phyloP scores from a whole-genome alignment of 1,284 basidiomycete genomes.

The Ustilago crameri region DNA sequence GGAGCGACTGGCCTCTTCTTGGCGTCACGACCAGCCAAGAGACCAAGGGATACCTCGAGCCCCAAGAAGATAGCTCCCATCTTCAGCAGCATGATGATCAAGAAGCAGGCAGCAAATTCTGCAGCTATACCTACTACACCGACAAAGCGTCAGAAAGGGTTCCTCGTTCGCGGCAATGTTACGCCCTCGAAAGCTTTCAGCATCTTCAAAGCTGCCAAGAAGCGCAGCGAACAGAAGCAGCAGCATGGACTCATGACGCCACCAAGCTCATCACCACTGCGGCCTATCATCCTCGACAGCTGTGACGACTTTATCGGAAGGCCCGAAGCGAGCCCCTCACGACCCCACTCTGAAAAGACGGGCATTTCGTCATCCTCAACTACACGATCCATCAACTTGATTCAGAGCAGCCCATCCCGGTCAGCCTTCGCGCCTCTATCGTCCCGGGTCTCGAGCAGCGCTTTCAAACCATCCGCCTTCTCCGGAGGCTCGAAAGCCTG shows the following conservation, averaged over 20 bases:
- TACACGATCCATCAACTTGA: neutral
- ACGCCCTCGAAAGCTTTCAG: slow-evolving; percentile 53
- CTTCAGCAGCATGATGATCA: slow-evolving; percentile 4
- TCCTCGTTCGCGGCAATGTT: slow-evolving; percentile 54
- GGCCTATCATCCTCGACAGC: slow-evolving; percentile 32
- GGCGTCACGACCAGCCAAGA: neutral
- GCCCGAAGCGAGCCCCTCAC: slow-evolving; percentile 13
- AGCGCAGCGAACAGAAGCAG: slow-evolving; percentile 29
- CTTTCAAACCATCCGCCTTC: slow-evolving; percentile 15
- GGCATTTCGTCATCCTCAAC: neutral
- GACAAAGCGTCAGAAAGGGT: slow-evolving; percentile 31
- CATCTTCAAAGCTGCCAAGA: slow-evolving; percentile 42
- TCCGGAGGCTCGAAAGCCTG: neutral
- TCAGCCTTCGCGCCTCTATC: neutral
- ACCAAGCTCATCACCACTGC: slow-evolving; percentile 35
- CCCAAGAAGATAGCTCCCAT: slow-evolving; percentile 16
- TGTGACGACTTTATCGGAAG: slow-evolving; percentile 8
- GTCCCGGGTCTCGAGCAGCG: neutral
- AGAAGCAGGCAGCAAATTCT: slow-evolving; percentile 17
- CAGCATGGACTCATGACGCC: slow-evolving; percentile 46
- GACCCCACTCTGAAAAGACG: neutral
- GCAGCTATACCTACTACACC: slow-evolving; percentile 34
- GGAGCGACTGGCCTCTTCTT: neutral
- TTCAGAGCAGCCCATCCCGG: slow-evolving; percentile 4
- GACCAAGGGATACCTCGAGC: neutral